Conservation (phyloP, 1,284 basidiomycete species). For the Leccinum variabile region DNA sequence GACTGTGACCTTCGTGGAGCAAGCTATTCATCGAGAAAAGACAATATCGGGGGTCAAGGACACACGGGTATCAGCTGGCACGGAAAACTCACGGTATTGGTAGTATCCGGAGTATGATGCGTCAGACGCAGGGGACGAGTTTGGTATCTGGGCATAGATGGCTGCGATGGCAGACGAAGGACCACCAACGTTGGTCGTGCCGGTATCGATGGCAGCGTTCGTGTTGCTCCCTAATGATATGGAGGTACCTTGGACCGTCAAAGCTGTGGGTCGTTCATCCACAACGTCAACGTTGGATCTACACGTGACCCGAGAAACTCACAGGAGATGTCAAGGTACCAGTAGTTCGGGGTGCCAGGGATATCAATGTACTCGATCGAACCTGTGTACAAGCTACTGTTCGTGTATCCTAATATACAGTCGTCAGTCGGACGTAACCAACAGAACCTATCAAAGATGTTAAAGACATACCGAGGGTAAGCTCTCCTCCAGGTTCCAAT, state of each 20-base stretch:
- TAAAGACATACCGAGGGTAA: slow-evolving; percentile 27
- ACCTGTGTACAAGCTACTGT: slow-evolving; percentile 41
- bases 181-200: slow-evolving; percentile 43
- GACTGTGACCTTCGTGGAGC: slow-evolving; percentile 23
- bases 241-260: slow-evolving; percentile 33
- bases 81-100: slow-evolving; percentile 26
- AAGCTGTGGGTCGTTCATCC: slow-evolving; percentile 15
- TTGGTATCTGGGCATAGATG: slow-evolving; percentile 41
- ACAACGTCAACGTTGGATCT: slow-evolving; percentile 1
- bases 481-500: slow-evolving; percentile 34
- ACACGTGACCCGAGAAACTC: slow-evolving; percentile 4
- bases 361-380: slow-evolving; percentile 39
- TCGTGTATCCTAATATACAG: slow-evolving; percentile 37
- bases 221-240: slow-evolving; percentile 23
- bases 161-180: slow-evolving; percentile 34
- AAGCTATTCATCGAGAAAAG: slow-evolving; percentile 16
- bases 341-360: slow-evolving; percentile 28
- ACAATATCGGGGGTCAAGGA: not conserved
- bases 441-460: not conserved
- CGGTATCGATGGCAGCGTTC: slow-evolving; percentile 43
- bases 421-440: slow-evolving; percentile 11
- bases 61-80: not conserved
- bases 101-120: slow-evolving; percentile 33
- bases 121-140: slow-evolving; percentile 30
- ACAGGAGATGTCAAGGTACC: slow-evolving; percentile 33